Conservation (phyloP, 345 rosid genomes). For the Eucalyptus camaldulensis region DNA sequence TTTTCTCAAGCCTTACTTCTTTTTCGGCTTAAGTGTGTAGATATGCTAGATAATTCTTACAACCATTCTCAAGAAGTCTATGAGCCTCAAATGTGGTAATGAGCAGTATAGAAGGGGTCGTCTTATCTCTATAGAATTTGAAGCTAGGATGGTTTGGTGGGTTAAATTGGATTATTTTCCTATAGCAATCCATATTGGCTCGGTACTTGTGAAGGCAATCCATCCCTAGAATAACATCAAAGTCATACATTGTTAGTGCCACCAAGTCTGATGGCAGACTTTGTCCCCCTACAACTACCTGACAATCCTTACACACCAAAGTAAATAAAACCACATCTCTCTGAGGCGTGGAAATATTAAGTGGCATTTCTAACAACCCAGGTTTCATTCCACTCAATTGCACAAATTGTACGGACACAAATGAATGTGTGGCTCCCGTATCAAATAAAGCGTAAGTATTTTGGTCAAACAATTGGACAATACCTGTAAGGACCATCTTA, state of each 20-base stretch:
- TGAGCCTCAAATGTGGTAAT: too few relatives aligned
- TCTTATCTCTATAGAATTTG: neutral
- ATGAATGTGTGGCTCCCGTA: neutral
- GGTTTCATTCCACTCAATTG: neutral
- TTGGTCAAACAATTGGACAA: too few relatives aligned
- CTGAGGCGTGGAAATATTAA: too few relatives aligned
- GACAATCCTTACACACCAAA: too few relatives aligned
- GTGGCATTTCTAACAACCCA: accelerated
- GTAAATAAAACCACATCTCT: too few relatives aligned
- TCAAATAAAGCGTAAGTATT: accelerated
- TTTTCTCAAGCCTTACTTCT: too few relatives aligned
- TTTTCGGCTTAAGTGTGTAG: too few relatives aligned
- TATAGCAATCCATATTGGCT: neutral
- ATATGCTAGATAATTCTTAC: too few relatives aligned
- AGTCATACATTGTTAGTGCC: neutral
- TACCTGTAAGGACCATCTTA: too few relatives aligned
- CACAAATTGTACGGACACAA: accelerated
- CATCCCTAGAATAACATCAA: neutral
- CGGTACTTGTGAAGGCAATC: neutral
- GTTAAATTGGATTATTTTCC: neutral
- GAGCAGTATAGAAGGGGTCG: neutral
- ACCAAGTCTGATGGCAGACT: neutral
- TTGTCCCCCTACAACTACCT: neutral
- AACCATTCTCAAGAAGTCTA: too few relatives aligned
- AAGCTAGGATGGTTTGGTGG: neutral